Base-by-base conservation (phyloP, 2,329 filamentous ascomycete species). In the Zelopaecilomyces penicillatus region DNA sequence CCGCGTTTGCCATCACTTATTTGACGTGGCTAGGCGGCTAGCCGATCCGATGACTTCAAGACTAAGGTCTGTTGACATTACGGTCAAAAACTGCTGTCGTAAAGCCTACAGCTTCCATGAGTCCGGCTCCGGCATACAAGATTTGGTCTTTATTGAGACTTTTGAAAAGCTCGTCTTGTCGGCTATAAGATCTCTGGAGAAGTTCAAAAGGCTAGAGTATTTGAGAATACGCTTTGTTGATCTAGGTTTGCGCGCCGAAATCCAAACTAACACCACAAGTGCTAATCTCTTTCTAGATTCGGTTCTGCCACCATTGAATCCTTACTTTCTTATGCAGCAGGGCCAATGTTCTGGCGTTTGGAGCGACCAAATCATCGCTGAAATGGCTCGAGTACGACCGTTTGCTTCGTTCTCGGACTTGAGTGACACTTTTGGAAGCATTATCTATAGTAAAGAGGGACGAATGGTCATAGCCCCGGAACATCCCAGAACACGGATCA, bases 171-270 rank as follows among this genome's bases (percentile, higher is more conserved):
- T 88, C 8, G 80, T 88, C 3, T 52, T 85, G 3, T 72, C 78
- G 1, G 81, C 76, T 1, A 76, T 86, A 30, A 71, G 73, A 39
- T 74, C 80, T 3, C 63, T 88, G 38, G 71, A 73, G 10, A 71
- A 68, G 30, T 72, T 86, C 39, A 71, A 73, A 42, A 65, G 69
- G n/a, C 63, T 89, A 30, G 67, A 79, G 37, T 78, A 80, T 59
- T 61, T 89, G 50, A 73, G 83, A 46, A 86, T 88, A 55, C 79
- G 84, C 44, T 88, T 85, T 55, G 81, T 88, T 43, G 84, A 88
- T 61, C 69, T 88, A 5, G 73, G 79, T 82, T 69, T 53, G 69
- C 61, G 30, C 12, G 26, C 30, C 11, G 11, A 9, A 9, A 5
- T 11, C 28, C 30, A 6, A 19, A 4, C 37, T 37, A 30, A 31